Base-by-base conservation (phyloP, 208 protist species). In the Crithidia mellificae region DNA sequence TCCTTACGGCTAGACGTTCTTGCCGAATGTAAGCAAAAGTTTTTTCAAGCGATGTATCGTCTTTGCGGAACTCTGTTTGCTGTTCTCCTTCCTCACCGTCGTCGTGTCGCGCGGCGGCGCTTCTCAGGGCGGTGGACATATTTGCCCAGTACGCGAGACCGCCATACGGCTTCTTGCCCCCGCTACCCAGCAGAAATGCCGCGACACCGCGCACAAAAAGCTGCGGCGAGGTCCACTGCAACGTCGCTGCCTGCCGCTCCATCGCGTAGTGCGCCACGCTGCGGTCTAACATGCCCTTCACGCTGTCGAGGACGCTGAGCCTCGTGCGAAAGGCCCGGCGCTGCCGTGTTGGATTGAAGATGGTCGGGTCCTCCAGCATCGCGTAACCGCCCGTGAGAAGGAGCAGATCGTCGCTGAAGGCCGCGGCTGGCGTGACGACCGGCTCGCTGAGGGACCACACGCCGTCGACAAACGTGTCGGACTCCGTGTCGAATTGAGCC, bases 401-500 rank as follows among this genome's bases (percentile, higher is more conserved):
- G 15, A 80, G 19, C 9, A 84, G 47, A 19, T 65, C 63, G 51
- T 55, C 77, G 49, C 63, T 39, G n/a, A 58, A 64, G 8, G 76
- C 34, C 2, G 81, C 68, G 15, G 63, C 78, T 43, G 78, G 72
- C 2, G 30, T 68, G 55, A 74, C 65, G 36, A 78, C 46, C 1
- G 66, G 49, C 17, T 36, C 12, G 17, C 62, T 69, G 1, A 83
- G 61, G 5, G 63, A 51, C 75, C 79, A 79, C 39, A 72, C 78
- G 5, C 65, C 70, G 14, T 88, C 78, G 39, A 83, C 62, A 29
- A 88, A 85, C 51, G 68, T 55, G 1, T 61, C 68, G 8, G 69
- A 73, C 6, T 49, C 29, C 19, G 78, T 69, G 55, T 88, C 72
- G 63, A 74, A 88, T 63, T 77, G 68, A 12, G 75, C 72, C 5